Evolutionary conservation across 2,329 filamentous ascomycete genomes (phyloP).

Genomic region (Curvularia sp.): DNA sequence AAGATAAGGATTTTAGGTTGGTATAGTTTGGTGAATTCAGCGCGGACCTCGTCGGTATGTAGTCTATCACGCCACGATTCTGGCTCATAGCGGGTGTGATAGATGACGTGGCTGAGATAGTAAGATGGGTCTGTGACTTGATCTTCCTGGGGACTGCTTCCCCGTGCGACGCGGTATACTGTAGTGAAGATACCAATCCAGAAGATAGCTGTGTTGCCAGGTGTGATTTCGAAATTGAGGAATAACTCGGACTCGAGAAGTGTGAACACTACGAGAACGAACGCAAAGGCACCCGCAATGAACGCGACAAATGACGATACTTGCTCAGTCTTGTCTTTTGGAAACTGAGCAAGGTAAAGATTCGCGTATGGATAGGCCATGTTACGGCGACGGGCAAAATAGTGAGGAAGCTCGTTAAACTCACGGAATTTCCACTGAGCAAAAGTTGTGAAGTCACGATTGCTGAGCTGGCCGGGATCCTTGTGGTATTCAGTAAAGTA

Average conservation of each 20-base stretch:
- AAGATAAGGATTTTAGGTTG: conserved; percentile 93
- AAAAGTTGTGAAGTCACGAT: conserved; percentile 87
- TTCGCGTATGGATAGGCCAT: conserved; percentile 96
- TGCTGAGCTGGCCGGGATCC: conserved; percentile 85
- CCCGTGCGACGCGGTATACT: conserved; percentile 82
- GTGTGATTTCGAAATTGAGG: conserved; percentile 88
- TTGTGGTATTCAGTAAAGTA: conserved; percentile 98
- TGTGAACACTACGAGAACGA: conserved; percentile 82
- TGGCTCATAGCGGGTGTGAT: conserved; percentile 91
- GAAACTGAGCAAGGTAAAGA: conserved; percentile 93
- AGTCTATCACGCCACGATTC: conserved; percentile 86
- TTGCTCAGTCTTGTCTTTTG: conserved; percentile 91
- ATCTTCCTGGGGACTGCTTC: conserved; percentile 81
- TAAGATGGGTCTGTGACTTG: conserved; percentile 93
- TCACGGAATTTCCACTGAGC: conserved; percentile 98
- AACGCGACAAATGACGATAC: conserved; percentile 85
- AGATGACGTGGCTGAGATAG: conserved; percentile 85
- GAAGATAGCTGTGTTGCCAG: conserved; percentile 86
- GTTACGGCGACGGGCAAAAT: conserved; percentile 87
- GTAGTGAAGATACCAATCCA: conserved; percentile 84
- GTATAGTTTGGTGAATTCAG: conserved; percentile 88
- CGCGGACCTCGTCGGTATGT: conserved; percentile 92
- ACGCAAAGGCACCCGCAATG: conserved; percentile 82
- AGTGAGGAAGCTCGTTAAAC: conserved; percentile 94
- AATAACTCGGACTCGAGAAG: conserved; percentile 92